These are phyloP conservation scores for Perilla frutescens DNA, from an alignment of 257 asterid genomes.

Conservation along the genomic window DNA sequence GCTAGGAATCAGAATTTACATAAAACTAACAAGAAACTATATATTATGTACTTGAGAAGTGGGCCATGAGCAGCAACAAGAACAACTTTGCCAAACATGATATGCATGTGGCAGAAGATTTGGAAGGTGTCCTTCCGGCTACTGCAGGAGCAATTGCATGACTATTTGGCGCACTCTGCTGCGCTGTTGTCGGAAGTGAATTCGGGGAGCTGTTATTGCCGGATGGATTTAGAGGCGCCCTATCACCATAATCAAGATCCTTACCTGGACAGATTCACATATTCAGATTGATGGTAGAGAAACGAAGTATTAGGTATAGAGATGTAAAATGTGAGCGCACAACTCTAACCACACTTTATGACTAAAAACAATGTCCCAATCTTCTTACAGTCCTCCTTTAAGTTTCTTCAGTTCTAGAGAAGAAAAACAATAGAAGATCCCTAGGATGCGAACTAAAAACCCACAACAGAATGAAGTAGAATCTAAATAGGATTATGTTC, in stretches of 20 bases:
- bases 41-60: conserved; percentile 36
- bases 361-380: not conserved
- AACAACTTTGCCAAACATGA: conserved; percentile 44
- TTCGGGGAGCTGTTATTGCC: conserved; percentile 59
- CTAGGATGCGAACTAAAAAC: not conserved
- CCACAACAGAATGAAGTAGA: not conserved
- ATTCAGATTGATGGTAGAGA: conserved; percentile 22
- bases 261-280: conserved; percentile 52
- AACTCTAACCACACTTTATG: not conserved
- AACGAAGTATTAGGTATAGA: not conserved
- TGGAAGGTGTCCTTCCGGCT: conserved; percentile 65
- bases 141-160: conserved; percentile 74
- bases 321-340: not conserved
- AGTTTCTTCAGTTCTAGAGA: not conserved
- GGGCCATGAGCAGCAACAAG: conserved; percentile 44
- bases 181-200: conserved; percentile 70
- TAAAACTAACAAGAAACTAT: conserved; percentile 28
- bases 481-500: not conserved
- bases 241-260: conserved; percentile 49
- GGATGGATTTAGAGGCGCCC: conserved; percentile 52
- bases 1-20: conserved; percentile 51
- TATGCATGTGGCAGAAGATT: conserved; percentile 50
- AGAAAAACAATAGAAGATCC: not conserved
- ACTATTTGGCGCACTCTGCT: conserved; percentile 63
- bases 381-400: not conserved